Base-by-base conservation (phyloP, 768 basidiomycete species). In the Tricholoma furcatifolium region DNA sequence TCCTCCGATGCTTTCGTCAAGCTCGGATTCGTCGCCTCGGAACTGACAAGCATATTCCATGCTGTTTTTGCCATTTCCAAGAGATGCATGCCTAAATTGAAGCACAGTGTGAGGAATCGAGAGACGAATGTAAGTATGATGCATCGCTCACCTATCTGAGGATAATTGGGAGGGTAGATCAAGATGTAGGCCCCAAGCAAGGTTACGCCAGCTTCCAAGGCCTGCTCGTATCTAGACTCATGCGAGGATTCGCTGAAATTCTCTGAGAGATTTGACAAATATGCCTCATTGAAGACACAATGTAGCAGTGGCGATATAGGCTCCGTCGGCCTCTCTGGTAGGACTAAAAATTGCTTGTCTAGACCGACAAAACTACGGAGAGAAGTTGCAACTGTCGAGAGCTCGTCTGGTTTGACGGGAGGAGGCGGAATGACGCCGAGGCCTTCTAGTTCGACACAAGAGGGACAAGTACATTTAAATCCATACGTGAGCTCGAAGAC, bases 81-180 rank as follows among this genome's bases (percentile, higher is more conserved):
- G 10, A 83, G 69, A 66, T 93, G 91, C 71, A 90, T 74, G 12
- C 89, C 90, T 93, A 31, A 4, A 46, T 17, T 14, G 15, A 30
- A 24, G 4, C 3, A 14, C 43, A 18, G 14, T 18, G 18, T 52
- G 15, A 46, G 44, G 9, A 20, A 41, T 41, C 35, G 17, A 9
- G 11, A 18, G 10, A 18, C 27, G 34, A 24, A 50, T 43, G 40
- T n/a, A n/a, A n/a, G 42, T 8, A 34, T 24, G 15, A 56, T 7
- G 18, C 21, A 47, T 11, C 30, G 65, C 78, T 57, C 49, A 88
- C 91, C 91, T 21, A 85, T 88, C 58, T 91, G 87, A n/a, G 90
- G 91, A 65, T 90, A 91, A 61, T 87, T 85, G 2, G 68, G 70
- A 1, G 91, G 88, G 60, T 93, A 93, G 42, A 91, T 72, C 47